A percentile compares a stretch with the other conserved stretches of the same genome.
phyloP scores from a whole-genome alignment of 2,329 filamentous ascomycete species.

The Cladosporium velox region DNA sequence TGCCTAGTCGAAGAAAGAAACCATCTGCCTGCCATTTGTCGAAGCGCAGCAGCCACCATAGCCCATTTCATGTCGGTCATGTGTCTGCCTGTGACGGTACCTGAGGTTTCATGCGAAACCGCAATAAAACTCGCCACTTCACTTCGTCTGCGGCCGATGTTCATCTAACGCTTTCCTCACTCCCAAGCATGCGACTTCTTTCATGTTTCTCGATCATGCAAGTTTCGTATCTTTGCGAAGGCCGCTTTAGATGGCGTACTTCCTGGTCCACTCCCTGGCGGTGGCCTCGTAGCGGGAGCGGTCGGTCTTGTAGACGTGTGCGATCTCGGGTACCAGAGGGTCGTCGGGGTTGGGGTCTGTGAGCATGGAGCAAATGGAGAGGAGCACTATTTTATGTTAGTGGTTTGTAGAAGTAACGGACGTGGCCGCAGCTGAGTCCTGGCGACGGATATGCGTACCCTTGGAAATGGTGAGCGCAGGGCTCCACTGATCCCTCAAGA shows the following conservation, averaged over 20 bases:
- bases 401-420: background rate
- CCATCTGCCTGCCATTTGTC: constrained; percentile 11
- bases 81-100: background rate
- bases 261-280: constrained; percentile 96
- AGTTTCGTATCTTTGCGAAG: constrained; percentile 18
- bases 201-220: constrained; percentile 19
- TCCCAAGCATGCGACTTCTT: constrained; percentile 14
- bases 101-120: background rate
- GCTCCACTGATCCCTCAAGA: constrained; percentile 98
- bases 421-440: background rate
- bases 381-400: constrained; percentile 64
- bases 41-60: constrained; percentile 7
- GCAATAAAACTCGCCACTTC: background rate
- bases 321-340: constrained; percentile 96
- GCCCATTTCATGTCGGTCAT: constrained; percentile 16
- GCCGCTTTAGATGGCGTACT: constrained; percentile 81
- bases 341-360: constrained; percentile 99
- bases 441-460: constrained; percentile 59
- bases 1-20: constrained; percentile 18
- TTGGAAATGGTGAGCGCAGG: constrained; percentile 98
- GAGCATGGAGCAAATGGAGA: constrained; percentile 99
- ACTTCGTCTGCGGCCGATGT: constrained; percentile 5
- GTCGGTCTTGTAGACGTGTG: constrained; percentile 99
- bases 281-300: constrained; percentile 93
- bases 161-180: constrained; percentile 9